A percentile compares a stretch with the other conserved stretches of the same genome.
These are phyloP conservation scores for Pyricularia grisea DNA, from an alignment of 2,329 filamentous ascomycete species.

Conservation along the genomic window DNA sequence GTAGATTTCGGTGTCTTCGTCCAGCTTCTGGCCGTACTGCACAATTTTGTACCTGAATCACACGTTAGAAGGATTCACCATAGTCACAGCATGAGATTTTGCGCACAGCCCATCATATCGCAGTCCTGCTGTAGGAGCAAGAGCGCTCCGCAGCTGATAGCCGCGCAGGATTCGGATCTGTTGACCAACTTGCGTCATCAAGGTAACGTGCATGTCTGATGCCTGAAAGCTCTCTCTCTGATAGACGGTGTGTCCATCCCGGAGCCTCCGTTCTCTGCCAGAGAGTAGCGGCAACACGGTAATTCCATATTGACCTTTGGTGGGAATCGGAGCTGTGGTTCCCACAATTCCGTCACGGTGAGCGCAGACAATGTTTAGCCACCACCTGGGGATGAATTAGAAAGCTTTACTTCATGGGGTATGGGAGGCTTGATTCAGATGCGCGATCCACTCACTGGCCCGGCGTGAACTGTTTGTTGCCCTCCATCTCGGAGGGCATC, in stretches of 20 bases:
- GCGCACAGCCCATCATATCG: conserved; percentile 50
- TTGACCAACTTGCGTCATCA: conserved; percentile 39
- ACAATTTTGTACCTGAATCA: conserved; percentile 36
- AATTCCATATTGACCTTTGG: conserved; percentile 34
- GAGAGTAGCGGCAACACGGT: conserved; percentile 39
- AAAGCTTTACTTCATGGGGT: background rate
- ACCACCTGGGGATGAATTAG: conserved; percentile 37
- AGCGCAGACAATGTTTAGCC: conserved; percentile 46
- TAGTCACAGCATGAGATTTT: background rate
- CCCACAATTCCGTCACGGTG: conserved; percentile 44
- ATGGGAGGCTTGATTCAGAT: background rate
- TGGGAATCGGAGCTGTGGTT: conserved; percentile 31
- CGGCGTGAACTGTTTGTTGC: conserved; percentile 30
- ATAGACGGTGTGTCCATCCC: conserved; percentile 28
- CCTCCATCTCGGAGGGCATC: conserved; percentile 28
- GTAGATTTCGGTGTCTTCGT: conserved; percentile 28
- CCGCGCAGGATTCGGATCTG: conserved; percentile 44
- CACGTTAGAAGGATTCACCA: background rate
- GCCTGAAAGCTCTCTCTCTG: conserved; percentile 19
- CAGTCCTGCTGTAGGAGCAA: conserved; percentile 41
- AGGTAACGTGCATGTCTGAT: conserved; percentile 34
- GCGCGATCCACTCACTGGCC: conserved; percentile 33
- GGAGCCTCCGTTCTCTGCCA: conserved; percentile 36
- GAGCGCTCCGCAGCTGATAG: conserved; percentile 36
- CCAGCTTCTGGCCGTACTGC: conserved; percentile 34